Evolutionary conservation across 352 stramenopile species (phyloP).

Genomic region (Aphanomyces astaci): DNA sequence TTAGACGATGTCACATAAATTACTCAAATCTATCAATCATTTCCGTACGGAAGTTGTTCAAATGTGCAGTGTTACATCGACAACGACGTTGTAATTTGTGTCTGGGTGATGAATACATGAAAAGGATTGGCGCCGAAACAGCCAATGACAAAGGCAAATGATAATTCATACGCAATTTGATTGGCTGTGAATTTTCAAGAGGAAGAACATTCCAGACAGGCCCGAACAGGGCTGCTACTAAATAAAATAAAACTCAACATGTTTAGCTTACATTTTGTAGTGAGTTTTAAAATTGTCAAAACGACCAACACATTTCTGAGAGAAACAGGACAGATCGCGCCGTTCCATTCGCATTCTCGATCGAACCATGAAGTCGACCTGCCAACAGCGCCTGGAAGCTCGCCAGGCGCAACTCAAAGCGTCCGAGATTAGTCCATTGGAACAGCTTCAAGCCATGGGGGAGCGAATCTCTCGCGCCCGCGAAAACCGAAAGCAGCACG

Average conservation of each 20-base stretch:
- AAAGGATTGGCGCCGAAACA: background rate
- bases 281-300: too few species aligned
- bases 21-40: too few species aligned
- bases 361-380: conserved; percentile 46
- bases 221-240: background rate
- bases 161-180: background rate
- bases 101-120: too few species aligned
- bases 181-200: background rate
- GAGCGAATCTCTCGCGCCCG: background rate
- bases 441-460: conserved; percentile 8
- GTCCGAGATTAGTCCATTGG: background rate
- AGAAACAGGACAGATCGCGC: background rate
- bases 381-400: conserved; percentile 58
- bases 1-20: too few species aligned
- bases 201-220: conserved; percentile 21
- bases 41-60: too few species aligned
- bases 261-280: too few species aligned
- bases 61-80: too few species aligned
- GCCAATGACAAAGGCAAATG: background rate
- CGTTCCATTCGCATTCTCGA: background rate
- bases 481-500: conserved; percentile 23
- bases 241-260: too few species aligned
- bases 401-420: conserved; percentile 25
- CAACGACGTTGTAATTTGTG: too few species aligned
- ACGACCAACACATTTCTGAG: background rate